These are phyloP conservation scores for Thermothelomyces thermophilus DNA, from an alignment of 2,329 filamentous ascomycete genomes.

Conservation along the genomic window DNA sequence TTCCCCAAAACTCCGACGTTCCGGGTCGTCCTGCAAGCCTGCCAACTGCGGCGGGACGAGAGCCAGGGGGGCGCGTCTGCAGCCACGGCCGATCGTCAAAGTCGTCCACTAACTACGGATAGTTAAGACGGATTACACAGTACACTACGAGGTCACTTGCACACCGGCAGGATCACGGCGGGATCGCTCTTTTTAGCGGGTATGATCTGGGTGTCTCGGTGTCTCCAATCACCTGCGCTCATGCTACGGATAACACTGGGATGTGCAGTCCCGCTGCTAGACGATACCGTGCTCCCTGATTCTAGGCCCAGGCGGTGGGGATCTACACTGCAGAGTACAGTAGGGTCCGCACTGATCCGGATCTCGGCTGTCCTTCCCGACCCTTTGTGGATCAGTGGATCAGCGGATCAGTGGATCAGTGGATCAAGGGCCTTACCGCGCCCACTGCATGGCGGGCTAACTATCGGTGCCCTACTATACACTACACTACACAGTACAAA, in stretches of 20 bases:
- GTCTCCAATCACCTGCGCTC: too few species aligned
- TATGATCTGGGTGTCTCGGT: background rate
- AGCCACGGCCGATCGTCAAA: conserved; percentile 9
- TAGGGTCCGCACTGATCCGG: background rate
- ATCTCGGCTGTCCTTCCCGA: background rate
- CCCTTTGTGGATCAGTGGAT: background rate
- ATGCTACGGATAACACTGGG: background rate
- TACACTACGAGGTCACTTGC: background rate
- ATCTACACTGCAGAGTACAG: too few species aligned
- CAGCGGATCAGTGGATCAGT: too few species aligned
- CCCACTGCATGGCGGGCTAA: too few species aligned
- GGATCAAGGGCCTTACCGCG: too few species aligned
- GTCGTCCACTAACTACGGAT: too few species aligned
- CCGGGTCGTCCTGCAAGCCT: conserved; percentile 3
- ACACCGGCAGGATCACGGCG: background rate
- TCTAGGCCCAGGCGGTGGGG: background rate
- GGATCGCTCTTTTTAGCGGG: background rate
- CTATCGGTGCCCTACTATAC: too few species aligned
- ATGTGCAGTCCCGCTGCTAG: too few species aligned
- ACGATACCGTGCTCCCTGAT: background rate
- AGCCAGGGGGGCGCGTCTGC: background rate
- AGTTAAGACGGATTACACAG: too few species aligned
- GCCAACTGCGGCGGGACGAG: background rate
- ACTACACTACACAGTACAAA: too few species aligned
- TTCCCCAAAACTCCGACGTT: background rate